A percentile compares a stretch with the other conserved stretches of the same genome.
phyloP scores from a whole-genome alignment of 805 yeast species.

The Metahyphopichia silvanorum region DNA sequence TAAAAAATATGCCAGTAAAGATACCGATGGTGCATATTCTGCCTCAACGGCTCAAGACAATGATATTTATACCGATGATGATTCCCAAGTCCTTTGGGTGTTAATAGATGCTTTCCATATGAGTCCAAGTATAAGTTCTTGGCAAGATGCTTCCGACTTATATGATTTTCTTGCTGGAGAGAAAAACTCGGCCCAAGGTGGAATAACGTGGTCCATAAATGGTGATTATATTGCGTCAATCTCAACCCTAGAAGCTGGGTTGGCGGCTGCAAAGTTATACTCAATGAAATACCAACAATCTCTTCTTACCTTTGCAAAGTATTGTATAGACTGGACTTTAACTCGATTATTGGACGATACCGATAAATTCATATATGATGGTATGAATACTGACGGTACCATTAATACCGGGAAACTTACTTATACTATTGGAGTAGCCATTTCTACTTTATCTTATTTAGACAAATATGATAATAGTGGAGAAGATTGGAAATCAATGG shows the following conservation, averaged over 20 bases:
- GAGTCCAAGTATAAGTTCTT: not conserved
- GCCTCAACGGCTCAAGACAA: constrained; percentile 16
- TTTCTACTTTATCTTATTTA: constrained; percentile 9
- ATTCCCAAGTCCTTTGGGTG: constrained; percentile 23
- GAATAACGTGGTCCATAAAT: constrained; percentile 15
- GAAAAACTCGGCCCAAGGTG: constrained; percentile 56
- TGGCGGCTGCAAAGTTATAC: constrained; percentile 17
- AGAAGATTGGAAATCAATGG: constrained; percentile 7
- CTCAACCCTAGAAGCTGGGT: constrained; percentile 20
- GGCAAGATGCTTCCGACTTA: constrained; percentile 33
- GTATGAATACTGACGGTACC: constrained; percentile 10
- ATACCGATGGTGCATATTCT: constrained; percentile 15
- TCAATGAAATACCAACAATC: constrained; percentile 6
- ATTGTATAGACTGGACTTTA: constrained; percentile 11
- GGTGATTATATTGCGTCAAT: constrained; percentile 20
- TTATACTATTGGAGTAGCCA: constrained; percentile 13
- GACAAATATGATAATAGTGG: constrained; percentile 2
- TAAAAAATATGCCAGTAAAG: constrained; percentile 8
- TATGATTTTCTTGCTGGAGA: constrained; percentile 74
- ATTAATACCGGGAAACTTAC: constrained; percentile 13
- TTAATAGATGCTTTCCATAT: constrained; percentile 10
- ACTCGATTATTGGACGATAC: constrained; percentile 11
- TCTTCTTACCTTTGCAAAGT: constrained; percentile 12
- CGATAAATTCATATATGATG: constrained; percentile 17
- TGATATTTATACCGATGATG: constrained; percentile 25